A percentile compares a stretch with the other conserved stretches of the same genome.
Evolutionary conservation across 2,329 filamentous ascomycete species (phyloP).

Genomic region (Fusarium sacchari): DNA sequence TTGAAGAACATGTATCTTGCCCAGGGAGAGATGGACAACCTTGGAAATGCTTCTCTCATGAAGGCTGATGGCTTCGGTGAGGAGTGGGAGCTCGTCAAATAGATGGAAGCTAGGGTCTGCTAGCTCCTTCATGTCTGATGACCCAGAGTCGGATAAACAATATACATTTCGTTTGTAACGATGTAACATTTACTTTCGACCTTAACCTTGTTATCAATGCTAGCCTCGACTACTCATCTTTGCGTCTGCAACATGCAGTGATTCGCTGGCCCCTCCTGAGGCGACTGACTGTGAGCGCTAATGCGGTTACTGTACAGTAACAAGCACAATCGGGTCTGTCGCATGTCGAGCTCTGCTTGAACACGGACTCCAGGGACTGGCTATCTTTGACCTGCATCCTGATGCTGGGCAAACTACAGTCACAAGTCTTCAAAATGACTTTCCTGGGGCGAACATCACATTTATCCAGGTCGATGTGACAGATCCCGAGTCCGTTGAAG

Average conservation of each 20-base stretch:
- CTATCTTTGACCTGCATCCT: constrained; percentile 7
- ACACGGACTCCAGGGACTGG: constrained; percentile 2
- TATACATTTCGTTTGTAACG: background rate
- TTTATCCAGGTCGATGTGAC: constrained; percentile 16
- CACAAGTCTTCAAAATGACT: background rate
- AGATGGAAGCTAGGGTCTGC: background rate
- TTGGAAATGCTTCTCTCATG: background rate
- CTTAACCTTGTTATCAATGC: fast-evolving
- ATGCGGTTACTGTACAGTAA: constrained; percentile 25
- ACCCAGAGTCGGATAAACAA: background rate
- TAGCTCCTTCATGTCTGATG: background rate
- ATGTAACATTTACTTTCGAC: background rate
- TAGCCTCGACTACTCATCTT: background rate
- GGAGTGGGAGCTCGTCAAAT: constrained; percentile 30
- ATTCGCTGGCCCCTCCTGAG: background rate
- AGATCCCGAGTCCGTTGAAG: background rate
- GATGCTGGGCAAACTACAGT: background rate
- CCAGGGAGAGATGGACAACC: background rate
- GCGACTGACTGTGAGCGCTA: background rate
- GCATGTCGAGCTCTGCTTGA: constrained; percentile 11
- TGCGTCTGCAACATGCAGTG: background rate
- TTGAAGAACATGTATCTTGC: constrained; percentile 5
- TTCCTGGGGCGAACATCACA: background rate
- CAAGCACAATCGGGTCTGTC: background rate
- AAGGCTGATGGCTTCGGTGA: background rate